These are phyloP conservation scores for Suhomyces sp. DNA, from an alignment of 805 yeast species.

Conservation along the genomic window DNA sequence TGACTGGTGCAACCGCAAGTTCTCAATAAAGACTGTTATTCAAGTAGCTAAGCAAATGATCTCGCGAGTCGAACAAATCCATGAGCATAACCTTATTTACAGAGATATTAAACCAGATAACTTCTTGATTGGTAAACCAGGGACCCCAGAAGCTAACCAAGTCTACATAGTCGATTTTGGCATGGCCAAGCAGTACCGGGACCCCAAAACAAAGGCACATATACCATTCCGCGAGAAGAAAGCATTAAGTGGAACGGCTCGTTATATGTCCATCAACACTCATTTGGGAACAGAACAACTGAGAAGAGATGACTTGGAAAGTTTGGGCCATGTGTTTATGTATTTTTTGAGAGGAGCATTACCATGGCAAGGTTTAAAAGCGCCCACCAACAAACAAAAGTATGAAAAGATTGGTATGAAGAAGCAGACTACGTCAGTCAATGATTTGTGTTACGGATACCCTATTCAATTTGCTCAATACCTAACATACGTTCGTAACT, in stretches of 20 bases:
- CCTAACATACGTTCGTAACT: conserved; percentile 79
- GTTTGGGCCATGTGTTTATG: conserved; percentile 94
- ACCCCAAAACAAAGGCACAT: conserved; percentile 92
- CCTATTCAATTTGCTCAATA: conserved; percentile 94
- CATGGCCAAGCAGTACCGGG: conserved; percentile 97
- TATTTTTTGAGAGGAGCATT: conserved; percentile 90
- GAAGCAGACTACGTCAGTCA: conserved; percentile 84
- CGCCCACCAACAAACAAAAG: conserved; percentile 96
- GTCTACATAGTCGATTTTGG: conserved; percentile 95
- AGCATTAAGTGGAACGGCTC: conserved; percentile 95
- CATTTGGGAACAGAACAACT: conserved; percentile 96
- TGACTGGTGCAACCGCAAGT: conserved; percentile 97
- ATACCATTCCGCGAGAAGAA: conserved; percentile 96
- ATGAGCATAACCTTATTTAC: conserved; percentile 85
- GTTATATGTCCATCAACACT: conserved; percentile 97
- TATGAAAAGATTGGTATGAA: conserved; percentile 97
- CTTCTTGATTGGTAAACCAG: conserved; percentile 88
- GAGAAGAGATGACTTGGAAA: conserved; percentile 94
- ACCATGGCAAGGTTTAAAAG: conserved; percentile 99
- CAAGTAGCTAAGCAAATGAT: conserved; percentile 96
- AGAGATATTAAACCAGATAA: conserved; percentile 98
- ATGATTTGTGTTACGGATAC: conserved; percentile 80
- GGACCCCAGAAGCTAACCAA: conserved; percentile 75
- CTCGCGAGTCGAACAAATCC: conserved; percentile 78
- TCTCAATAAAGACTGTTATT: conserved; percentile 82